Evolutionary conservation across 441 rosid genomes (phyloP).

Genomic region (Raphanus hybrid): DNA sequence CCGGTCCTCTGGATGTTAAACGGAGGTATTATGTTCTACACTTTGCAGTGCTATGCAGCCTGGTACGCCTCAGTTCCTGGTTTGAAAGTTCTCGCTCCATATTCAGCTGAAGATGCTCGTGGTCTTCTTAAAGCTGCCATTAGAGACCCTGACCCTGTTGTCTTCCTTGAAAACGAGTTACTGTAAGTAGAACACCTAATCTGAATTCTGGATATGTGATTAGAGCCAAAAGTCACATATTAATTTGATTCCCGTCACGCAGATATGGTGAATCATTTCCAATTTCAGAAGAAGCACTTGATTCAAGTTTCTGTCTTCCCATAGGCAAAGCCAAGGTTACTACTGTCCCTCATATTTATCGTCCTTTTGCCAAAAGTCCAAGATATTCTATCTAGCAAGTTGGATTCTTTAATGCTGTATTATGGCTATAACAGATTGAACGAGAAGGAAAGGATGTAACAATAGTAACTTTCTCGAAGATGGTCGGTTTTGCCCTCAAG

Average conservation of each 20-base stretch:
- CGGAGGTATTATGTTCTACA: conserved; percentile 11
- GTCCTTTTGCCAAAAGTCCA: neutral
- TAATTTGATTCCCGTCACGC: conserved; percentile 11
- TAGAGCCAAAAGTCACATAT: neutral
- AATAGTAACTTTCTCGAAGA: conserved; percentile 81
- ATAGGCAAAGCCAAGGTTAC: conserved; percentile 95
- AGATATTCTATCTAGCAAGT: neutral
- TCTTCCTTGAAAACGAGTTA: conserved; percentile 92
- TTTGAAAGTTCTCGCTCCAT: conserved; percentile 83
- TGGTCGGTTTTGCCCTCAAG: conserved; percentile 90
- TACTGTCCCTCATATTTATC: neutral
- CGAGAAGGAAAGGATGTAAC: conserved; percentile 97
- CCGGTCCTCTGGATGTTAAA: neutral
- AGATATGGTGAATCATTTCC: conserved; percentile 97
- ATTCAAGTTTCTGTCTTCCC: conserved; percentile 96
- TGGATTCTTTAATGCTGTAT: neutral
- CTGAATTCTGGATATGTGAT: neutral
- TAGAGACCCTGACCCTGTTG: conserved; percentile 98
- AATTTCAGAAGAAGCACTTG: conserved; percentile 86
- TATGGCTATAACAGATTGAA: conserved; percentile 65
- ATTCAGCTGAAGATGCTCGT: conserved; percentile 92
- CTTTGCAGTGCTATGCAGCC: conserved; percentile 84
- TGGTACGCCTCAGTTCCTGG: conserved; percentile 94
- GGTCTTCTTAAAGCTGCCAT: conserved; percentile 96
- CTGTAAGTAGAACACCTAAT: conserved; percentile 56